Evolutionary conservation across 148 eudicot genomes (phyloP).

Genomic region (Vaccinium myrtillus): DNA sequence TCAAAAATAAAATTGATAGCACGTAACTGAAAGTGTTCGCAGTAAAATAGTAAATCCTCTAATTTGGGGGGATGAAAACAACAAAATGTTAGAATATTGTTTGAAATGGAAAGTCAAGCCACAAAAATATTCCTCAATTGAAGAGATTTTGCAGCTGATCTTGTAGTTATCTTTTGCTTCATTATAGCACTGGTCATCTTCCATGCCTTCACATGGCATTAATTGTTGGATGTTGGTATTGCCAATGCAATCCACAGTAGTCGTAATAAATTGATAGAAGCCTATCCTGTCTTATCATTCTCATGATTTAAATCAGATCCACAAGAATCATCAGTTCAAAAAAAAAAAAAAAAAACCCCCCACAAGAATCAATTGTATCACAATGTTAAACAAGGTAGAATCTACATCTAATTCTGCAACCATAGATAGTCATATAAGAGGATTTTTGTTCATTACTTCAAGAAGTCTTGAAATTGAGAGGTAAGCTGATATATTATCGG

Average conservation of each 20-base stretch:
- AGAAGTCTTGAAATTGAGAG: background rate
- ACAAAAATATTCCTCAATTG: background rate
- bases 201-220: background rate
- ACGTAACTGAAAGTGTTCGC: background rate
- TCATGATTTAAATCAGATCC: background rate
- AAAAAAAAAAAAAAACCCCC: too few species aligned
- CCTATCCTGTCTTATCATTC: background rate
- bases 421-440: background rate
- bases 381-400: too few species aligned
- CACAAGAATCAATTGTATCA: too few species aligned
- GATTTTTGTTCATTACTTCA: too few species aligned
- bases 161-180: background rate
- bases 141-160: background rate
- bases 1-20: background rate
- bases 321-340: background rate
- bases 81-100: background rate
- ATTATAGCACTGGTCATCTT: background rate
- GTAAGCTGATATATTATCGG: background rate
- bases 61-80: background rate
- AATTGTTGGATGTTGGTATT: background rate
- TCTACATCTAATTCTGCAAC: background rate
- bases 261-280: background rate
- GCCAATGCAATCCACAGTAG: background rate
- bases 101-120: background rate
- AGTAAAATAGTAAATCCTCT: background rate